phyloP scores from a whole-genome alignment of 805 yeast genomes.

The Yarrowia phangngaensis region DNA sequence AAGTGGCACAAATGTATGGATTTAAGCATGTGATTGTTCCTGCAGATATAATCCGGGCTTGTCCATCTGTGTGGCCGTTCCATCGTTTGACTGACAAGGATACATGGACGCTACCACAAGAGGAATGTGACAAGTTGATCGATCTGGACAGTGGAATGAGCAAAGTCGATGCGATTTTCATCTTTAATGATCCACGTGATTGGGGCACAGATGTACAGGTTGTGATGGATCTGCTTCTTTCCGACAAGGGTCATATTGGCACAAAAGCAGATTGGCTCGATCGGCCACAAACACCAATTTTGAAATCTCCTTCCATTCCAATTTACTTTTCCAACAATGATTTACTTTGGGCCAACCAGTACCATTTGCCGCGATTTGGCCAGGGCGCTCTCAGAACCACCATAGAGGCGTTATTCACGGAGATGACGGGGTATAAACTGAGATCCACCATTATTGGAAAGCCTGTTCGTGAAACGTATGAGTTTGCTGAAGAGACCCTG shows the following conservation, averaged over 20 bases:
- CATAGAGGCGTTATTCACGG: conserved; percentile 56
- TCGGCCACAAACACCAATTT: conserved; percentile 8
- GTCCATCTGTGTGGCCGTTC: conserved; percentile 65
- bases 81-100: conserved; percentile 49
- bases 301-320: conserved; percentile 55
- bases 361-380: conserved; percentile 73
- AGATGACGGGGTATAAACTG: conserved; percentile 51
- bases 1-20: conserved; percentile 73
- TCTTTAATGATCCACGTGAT: conserved; percentile 86
- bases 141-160: conserved; percentile 24
- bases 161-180: conserved; percentile 70
- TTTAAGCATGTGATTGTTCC: conserved; percentile 71
- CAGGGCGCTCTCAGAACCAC: conserved; percentile 80
- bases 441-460: conserved; percentile 68
- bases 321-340: conserved; percentile 80
- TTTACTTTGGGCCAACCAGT: conserved; percentile 83
- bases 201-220: conserved; percentile 82
- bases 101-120: conserved; percentile 43
- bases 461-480: conserved; percentile 74
- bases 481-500: conserved; percentile 72
- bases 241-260: conserved; percentile 60
- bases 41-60: conserved; percentile 58
- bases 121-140: conserved; percentile 29
- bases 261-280: conserved; percentile 45
- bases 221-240: conserved; percentile 63